Evolutionary conservation across 2,329 filamentous ascomycete species (phyloP).

Genomic region (Massarina eburnea): DNA sequence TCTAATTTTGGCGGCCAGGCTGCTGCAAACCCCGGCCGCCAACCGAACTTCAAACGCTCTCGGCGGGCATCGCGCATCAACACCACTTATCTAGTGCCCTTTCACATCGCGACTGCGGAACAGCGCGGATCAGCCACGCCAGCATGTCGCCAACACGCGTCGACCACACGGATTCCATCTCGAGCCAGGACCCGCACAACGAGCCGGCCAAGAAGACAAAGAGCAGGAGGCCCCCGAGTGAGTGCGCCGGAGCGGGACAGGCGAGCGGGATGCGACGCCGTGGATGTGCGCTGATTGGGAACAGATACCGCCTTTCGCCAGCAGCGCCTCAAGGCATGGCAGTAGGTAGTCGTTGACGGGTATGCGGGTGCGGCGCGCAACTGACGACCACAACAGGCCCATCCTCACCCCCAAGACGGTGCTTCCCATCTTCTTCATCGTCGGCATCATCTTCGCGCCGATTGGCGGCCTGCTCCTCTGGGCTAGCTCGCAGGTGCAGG

Average conservation of each 20-base stretch:
- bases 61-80: slow-evolving; percentile 15
- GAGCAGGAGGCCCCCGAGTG: slow-evolving; percentile 89
- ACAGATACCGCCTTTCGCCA: slow-evolving; percentile 94
- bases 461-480: slow-evolving; percentile 86
- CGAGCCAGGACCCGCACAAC: slow-evolving; percentile 46
- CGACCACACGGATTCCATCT: slow-evolving; percentile 47
- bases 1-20: slow-evolving; percentile 13
- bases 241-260: slow-evolving; percentile 27
- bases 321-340: slow-evolving; percentile 97
- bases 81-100: slow-evolving; percentile 14
- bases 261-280: slow-evolving; percentile 2
- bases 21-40: no score
- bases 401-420: slow-evolving; percentile 95
- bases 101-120: slow-evolving; percentile 23
- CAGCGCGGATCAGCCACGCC: slow-evolving; percentile 27
- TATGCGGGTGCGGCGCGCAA: not conserved
- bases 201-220: slow-evolving; percentile 66
- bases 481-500: slow-evolving; percentile 83
- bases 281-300: slow-evolving; percentile 20
- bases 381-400: slow-evolving; percentile 62
- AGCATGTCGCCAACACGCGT: slow-evolving; percentile 50
- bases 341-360: slow-evolving; percentile 62
- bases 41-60: slow-evolving; percentile 20
- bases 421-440: slow-evolving; percentile 83
- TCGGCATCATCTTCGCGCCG: slow-evolving; percentile 90